Conservation (phyloP, 2,329 filamentous ascomycete genomes). For the Scopulariopsis brevicaulis region DNA sequence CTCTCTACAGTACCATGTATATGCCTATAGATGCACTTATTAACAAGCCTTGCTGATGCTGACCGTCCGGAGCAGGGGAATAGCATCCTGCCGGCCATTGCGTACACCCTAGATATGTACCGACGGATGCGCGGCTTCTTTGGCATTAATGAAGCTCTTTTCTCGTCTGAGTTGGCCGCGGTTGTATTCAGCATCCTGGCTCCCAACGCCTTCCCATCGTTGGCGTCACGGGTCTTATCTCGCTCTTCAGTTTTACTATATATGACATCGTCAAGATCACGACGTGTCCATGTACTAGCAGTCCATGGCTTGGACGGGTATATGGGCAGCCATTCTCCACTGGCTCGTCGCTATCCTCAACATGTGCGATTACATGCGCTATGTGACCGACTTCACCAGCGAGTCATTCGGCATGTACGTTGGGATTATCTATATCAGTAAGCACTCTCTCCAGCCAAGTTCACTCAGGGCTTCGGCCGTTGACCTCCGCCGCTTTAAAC, state of each 20-base stretch:
- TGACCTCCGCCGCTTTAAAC: neutral
- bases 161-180: slow-evolving; percentile 41
- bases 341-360: slow-evolving; percentile 42
- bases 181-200: slow-evolving; percentile 39
- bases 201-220: slow-evolving; percentile 44
- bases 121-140: slow-evolving; percentile 40
- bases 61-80: neutral
- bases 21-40: no score
- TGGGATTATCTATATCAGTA: slow-evolving; percentile 41
- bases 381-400: slow-evolving; percentile 44
- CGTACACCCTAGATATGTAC: slow-evolving; percentile 47
- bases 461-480: neutral
- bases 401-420: slow-evolving; percentile 43
- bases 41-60: no score
- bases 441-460: slow-evolving; percentile 7
- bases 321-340: slow-evolving; percentile 46
- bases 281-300: slow-evolving; percentile 36
- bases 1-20: no score
- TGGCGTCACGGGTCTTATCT: slow-evolving; percentile 42
- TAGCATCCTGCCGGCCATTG: slow-evolving; percentile 42
- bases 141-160: slow-evolving; percentile 43
- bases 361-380: slow-evolving; percentile 44
- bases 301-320: slow-evolving; percentile 44
- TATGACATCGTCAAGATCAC: slow-evolving; percentile 40
- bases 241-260: slow-evolving; percentile 47